Evolutionary conservation across 352 stramenopile genomes (phyloP).

Genomic region (Discostella stelligera): DNA sequence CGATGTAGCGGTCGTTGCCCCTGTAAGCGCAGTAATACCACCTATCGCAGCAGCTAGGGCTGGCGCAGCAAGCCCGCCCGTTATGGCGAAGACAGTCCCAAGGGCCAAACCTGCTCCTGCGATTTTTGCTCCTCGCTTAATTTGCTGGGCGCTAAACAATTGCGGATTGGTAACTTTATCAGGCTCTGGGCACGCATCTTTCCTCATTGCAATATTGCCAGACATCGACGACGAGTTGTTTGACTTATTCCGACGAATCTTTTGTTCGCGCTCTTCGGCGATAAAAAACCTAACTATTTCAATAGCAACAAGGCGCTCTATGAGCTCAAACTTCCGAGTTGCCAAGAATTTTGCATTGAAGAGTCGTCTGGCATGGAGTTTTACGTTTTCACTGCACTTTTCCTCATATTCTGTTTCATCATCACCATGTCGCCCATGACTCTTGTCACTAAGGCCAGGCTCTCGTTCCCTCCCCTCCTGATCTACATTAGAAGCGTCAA

Average conservation of each 20-base stretch:
- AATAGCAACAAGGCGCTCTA: slow-evolving; percentile 44
- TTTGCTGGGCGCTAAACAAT: slow-evolving; percentile 24
- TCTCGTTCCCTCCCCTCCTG: not conserved
- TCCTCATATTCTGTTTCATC: not conserved
- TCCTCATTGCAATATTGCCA: not conserved
- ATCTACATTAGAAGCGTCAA: not conserved
- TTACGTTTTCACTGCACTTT: no score
- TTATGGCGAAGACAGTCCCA: slow-evolving; percentile 65
- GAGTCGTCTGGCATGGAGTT: slow-evolving; percentile 16
- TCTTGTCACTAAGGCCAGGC: not conserved
- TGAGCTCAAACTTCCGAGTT: slow-evolving; percentile 41
- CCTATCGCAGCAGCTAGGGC: slow-evolving; percentile 52
- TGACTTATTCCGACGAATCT: slow-evolving; percentile 16
- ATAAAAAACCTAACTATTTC: slow-evolving; percentile 45
- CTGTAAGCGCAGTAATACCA: slow-evolving; percentile 50
- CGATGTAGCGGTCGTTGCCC: slow-evolving; percentile 46
- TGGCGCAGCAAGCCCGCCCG: slow-evolving; percentile 58
- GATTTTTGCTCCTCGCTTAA: slow-evolving; percentile 57
- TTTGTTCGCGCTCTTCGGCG: slow-evolving; percentile 26
- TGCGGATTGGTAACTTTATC: slow-evolving; percentile 17
- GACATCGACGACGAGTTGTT: slow-evolving; percentile 2
- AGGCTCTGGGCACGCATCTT: slow-evolving; percentile 9
- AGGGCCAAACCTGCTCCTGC: slow-evolving; percentile 49
- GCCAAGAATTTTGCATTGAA: slow-evolving; percentile 46
- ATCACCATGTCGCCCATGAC: not conserved